Evolutionary conservation across 2,329 filamentous ascomycete genomes (phyloP).

Genomic region (Ceratocystis ficicola): DNA sequence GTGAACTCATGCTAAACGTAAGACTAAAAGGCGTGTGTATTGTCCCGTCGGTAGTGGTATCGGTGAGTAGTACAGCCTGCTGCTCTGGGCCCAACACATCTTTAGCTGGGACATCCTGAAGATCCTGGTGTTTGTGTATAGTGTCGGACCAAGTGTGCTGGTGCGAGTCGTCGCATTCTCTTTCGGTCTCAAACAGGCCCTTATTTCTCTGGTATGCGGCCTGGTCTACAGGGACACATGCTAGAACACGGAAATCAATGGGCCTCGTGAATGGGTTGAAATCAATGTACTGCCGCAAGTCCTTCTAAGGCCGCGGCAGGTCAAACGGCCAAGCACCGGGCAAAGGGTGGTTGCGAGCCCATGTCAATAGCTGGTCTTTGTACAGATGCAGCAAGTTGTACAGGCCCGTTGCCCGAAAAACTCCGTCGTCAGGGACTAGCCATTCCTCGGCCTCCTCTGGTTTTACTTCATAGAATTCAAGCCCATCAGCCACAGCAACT

Average conservation of each 20-base stretch:
- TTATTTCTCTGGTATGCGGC: slow-evolving; percentile 1
- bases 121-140: neutral
- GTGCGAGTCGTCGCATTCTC: neutral
- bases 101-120: neutral
- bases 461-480: slow-evolving; percentile 9
- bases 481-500: slow-evolving; percentile 4
- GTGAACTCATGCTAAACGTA: neutral
- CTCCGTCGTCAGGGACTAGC: neutral
- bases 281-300: slow-evolving; percentile 6
- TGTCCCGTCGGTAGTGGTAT: neutral
- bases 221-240: slow-evolving; percentile 8
- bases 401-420: neutral
- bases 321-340: neutral
- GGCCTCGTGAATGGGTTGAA: neutral
- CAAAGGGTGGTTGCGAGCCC: neutral
- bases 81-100: neutral
- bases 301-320: slow-evolving; percentile 9
- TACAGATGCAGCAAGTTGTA: slow-evolving; percentile 10
- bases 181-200: neutral
- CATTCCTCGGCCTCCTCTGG: slow-evolving; percentile 1
- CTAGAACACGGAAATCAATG: neutral
- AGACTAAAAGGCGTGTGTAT: neutral
- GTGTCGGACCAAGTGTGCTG: neutral
- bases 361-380: slow-evolving; percentile 13
- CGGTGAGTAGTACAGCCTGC: neutral